These are phyloP conservation scores for Botrytis byssoidea DNA, from an alignment of 2,329 filamentous ascomycete species.

Conservation along the genomic window DNA sequence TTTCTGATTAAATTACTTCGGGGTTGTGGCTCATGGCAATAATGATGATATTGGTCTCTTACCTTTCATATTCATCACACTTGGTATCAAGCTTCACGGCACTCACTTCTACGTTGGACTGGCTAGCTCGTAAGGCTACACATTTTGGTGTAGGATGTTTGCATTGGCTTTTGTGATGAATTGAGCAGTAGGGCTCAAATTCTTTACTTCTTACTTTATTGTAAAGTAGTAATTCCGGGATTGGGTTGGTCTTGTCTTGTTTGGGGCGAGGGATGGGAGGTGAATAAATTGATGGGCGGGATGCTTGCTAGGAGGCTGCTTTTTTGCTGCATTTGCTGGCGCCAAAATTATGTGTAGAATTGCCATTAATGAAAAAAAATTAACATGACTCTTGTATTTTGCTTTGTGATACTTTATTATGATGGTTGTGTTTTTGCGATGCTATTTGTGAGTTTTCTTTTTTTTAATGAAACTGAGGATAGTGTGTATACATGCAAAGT, in stretches of 20 bases:
- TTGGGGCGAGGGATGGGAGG: background rate
- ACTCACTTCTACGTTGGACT: background rate
- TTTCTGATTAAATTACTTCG: background rate
- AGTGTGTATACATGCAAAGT: background rate
- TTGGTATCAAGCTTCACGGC: background rate
- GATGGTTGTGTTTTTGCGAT: background rate
- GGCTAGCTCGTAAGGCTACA: background rate
- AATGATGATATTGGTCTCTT: background rate
- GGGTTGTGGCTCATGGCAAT: constrained; percentile 6
- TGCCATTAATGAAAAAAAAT: background rate
- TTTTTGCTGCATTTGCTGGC: constrained; percentile 8
- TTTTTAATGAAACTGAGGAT: background rate
- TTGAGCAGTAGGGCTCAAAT: background rate
- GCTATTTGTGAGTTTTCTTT: background rate
- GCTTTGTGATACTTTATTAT: background rate
- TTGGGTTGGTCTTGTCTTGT: constrained; percentile 5
- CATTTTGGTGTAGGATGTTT: background rate
- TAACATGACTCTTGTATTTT: background rate
- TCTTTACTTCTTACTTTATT: constrained; percentile 6
- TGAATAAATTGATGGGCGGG: constrained; percentile 7
- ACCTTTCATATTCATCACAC: background rate
- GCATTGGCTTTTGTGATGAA: background rate
- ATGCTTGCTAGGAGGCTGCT: constrained; percentile 6
- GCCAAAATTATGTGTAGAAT: constrained; percentile 11
- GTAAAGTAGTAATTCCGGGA: constrained; percentile 5